phyloP scores from a whole-genome alignment of 768 basidiomycete species.

The Tulasnella sp. region DNA sequence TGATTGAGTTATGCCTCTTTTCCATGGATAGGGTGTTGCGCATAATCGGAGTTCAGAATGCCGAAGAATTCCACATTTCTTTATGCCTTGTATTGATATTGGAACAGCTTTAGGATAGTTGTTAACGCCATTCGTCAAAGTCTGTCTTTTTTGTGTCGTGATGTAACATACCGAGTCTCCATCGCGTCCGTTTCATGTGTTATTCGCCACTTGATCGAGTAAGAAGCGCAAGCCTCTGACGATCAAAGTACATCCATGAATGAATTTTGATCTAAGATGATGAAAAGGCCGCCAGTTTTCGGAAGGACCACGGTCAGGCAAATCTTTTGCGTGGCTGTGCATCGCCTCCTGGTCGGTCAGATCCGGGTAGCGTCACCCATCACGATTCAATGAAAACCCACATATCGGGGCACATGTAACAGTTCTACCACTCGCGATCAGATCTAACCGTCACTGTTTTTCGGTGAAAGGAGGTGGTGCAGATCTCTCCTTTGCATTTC shows the following conservation, averaged over 20 bases:
- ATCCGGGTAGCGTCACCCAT: conserved; percentile 2
- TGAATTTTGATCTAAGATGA: not conserved
- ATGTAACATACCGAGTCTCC: not conserved
- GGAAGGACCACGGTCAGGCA: not conserved
- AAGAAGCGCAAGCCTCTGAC: not conserved
- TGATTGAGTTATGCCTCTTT: not conserved
- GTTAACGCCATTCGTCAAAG: not conserved
- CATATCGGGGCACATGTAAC: not conserved
- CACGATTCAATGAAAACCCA: not conserved
- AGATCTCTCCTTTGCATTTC: not conserved
- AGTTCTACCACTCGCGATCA: not conserved
- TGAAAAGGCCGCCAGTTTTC: not conserved
- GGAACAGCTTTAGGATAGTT: not conserved
- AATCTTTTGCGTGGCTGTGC: conserved; percentile 1
- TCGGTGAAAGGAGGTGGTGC: not conserved
- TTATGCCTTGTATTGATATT: not conserved
- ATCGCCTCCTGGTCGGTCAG: not conserved
- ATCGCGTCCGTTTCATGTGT: not conserved
- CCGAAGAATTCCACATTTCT: not conserved
- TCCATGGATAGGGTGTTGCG: not conserved
- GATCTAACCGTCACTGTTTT: not conserved
- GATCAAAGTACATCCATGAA: not conserved
- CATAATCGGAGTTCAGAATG: not conserved
- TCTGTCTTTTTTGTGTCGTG: not conserved
- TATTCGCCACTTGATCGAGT: not conserved